Evolutionary conservation across 2,329 filamentous ascomycete species (phyloP).

Genomic region (Neopestalotiopsis rosae): DNA sequence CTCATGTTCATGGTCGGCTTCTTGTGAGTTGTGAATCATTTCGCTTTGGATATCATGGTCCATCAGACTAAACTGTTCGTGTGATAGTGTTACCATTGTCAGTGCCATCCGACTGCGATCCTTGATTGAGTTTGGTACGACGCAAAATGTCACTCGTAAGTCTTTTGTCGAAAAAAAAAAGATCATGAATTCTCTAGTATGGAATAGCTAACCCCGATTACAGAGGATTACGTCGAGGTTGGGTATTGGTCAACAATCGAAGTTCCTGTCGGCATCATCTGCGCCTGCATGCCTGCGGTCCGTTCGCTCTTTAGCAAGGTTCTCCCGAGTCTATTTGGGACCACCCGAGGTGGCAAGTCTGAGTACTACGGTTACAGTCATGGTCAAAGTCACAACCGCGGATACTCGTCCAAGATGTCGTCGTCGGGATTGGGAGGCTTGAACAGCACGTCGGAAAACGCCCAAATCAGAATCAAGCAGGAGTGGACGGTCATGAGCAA

Average conservation of each 20-base stretch:
- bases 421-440: neutral
- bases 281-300: slow-evolving; percentile 39
- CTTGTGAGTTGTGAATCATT: slow-evolving; percentile 29
- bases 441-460: slow-evolving; percentile 11
- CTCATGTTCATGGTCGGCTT: slow-evolving; percentile 41
- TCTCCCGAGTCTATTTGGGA: slow-evolving; percentile 34
- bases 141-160: slow-evolving; percentile 33
- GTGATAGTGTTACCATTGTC: slow-evolving; percentile 34
- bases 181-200: no score
- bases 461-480: slow-evolving; percentile 34
- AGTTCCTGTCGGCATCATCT: slow-evolving; percentile 37
- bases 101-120: slow-evolving; percentile 35
- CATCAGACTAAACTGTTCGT: neutral
- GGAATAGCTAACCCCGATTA: slow-evolving; percentile 11
- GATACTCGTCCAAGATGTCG: slow-evolving; percentile 4
- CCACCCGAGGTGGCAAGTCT: slow-evolving; percentile 25
- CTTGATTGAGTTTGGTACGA: slow-evolving; percentile 32
- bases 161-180: neutral
- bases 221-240: slow-evolving; percentile 37
- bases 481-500: slow-evolving; percentile 35
- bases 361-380: slow-evolving; percentile 11
- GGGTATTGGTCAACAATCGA: slow-evolving; percentile 41
- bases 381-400: neutral
- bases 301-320: slow-evolving; percentile 35
- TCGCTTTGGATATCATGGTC: neutral